A percentile compares a stretch with the other conserved stretches of the same genome.
Evolutionary conservation across 257 asterid species (phyloP).

Genomic region (Jasminum sambac): DNA sequence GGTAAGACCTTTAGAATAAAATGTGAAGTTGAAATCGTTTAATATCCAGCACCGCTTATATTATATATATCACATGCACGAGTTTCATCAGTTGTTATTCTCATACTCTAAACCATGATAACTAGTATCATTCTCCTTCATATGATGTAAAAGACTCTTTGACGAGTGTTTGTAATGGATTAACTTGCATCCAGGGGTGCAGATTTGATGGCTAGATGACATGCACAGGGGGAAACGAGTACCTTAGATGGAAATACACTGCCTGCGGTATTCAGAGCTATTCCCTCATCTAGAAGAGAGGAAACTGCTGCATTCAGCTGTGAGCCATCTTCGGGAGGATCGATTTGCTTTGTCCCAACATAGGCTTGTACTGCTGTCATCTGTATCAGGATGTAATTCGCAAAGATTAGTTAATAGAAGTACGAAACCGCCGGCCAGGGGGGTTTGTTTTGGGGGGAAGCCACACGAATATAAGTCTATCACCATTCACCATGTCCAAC

Average conservation of each 20-base stretch:
- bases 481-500: background rate
- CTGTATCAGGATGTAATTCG: conserved; percentile 35
- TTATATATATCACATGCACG: conserved; percentile 14
- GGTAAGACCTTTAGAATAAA: background rate
- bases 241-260: conserved; percentile 87
- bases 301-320: conserved; percentile 54
- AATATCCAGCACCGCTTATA: conserved; percentile 11
- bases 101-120: background rate
- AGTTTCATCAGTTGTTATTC: conserved; percentile 4
- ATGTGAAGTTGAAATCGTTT: conserved; percentile 3
- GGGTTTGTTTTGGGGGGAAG: no score
- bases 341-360: conserved; percentile 57
- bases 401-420: conserved; percentile 20
- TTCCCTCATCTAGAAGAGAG: conserved; percentile 80
- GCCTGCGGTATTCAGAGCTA: conserved; percentile 84
- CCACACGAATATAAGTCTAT: background rate
- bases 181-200: conserved; percentile 1
- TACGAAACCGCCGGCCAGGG: no score
- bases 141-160: conserved; percentile 4
- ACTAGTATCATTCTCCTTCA: background rate
- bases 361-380: conserved; percentile 93
- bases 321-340: conserved; percentile 74
- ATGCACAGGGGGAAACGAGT: conserved; percentile 17
- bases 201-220: conserved; percentile 2
- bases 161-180: conserved; percentile 2